Percentiles rank a stretch among this genome's conserved stretches.
These are phyloP conservation scores for Fusarium coicis DNA, from an alignment of 2,329 filamentous ascomycete species.

Conservation along the genomic window DNA sequence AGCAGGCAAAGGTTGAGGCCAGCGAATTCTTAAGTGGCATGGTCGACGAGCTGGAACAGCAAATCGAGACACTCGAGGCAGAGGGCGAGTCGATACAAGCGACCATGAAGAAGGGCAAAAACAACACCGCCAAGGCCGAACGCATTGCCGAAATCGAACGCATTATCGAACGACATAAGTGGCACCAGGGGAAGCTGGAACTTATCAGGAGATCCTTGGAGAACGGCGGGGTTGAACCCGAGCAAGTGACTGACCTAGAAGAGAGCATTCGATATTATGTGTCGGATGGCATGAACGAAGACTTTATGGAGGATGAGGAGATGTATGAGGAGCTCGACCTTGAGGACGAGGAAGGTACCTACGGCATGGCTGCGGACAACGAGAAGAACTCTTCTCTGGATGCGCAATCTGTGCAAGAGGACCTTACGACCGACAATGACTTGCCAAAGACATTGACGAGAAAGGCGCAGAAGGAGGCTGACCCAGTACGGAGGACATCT, in stretches of 20 bases:
- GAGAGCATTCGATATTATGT: conserved; percentile 97
- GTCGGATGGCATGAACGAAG: conserved; percentile 85
- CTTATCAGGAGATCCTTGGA: conserved; percentile 89
- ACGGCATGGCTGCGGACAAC: conserved; percentile 81
- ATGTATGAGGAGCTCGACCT: conserved; percentile 96
- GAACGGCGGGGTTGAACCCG: conserved; percentile 89
- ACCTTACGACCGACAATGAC: conserved; percentile 70
- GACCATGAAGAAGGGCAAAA: conserved; percentile 95
- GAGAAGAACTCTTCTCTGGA: conserved; percentile 97
- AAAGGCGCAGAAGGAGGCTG: conserved; percentile 70
- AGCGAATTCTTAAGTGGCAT: conserved; percentile 86
- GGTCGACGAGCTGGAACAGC: conserved; percentile 92
- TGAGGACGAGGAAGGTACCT: conserved; percentile 89
- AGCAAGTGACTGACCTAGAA: conserved; percentile 87
- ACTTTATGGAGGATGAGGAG: conserved; percentile 93
- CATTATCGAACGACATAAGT: conserved; percentile 92
- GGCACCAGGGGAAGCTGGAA: conserved; percentile 94
- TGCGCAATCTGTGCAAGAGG: conserved; percentile 90
- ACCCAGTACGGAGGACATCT: conserved; percentile 74
- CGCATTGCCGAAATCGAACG: conserved; percentile 87
- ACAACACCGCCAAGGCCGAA: conserved; percentile 83
- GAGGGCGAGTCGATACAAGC: conserved; percentile 88
- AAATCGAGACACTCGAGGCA: conserved; percentile 92
- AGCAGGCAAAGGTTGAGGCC: conserved; percentile 91
- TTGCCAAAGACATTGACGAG: conserved; percentile 58